Evolutionary conservation across 2,329 filamentous ascomycete genomes (phyloP).

Genomic region (Coccinonectria pachysandricola): DNA sequence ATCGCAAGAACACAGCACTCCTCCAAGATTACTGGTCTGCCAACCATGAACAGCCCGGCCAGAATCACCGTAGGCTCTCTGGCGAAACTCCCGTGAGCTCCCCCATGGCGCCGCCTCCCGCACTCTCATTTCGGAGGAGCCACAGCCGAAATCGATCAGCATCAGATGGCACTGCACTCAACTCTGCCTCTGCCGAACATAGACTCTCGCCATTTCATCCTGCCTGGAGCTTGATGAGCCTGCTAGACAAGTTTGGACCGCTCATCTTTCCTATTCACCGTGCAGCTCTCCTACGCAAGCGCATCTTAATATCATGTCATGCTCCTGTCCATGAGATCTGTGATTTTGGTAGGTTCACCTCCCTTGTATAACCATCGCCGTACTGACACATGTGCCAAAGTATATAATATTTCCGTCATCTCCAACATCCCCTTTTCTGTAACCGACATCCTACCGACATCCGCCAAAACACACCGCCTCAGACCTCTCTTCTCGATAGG

Average conservation of each 20-base stretch:
- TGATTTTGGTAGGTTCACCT: constrained; percentile 72
- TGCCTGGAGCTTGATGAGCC: constrained; percentile 66
- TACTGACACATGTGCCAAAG: constrained; percentile 41
- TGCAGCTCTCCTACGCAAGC: constrained; percentile 73
- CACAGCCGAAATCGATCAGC: constrained; percentile 48
- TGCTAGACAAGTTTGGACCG: constrained; percentile 79
- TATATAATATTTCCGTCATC: constrained; percentile 89
- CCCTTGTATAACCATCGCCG: no score
- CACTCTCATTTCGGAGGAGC: constrained; percentile 28
- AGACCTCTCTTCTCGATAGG: constrained; percentile 87
- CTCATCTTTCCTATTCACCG: constrained; percentile 86
- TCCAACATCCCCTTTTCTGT: constrained; percentile 76
- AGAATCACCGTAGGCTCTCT: constrained; percentile 21
- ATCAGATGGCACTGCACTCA: constrained; percentile 50
- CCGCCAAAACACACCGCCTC: constrained; percentile 53
- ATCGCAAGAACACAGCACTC: constrained; percentile 50
- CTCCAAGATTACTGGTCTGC: constrained; percentile 75
- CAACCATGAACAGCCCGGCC: constrained; percentile 29
- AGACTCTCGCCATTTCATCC: constrained; percentile 71
- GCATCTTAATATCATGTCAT: constrained; percentile 78
- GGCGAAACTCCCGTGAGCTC: constrained; percentile 43
- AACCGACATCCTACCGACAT: constrained; percentile 55
- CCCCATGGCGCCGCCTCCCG: constrained; percentile 28
- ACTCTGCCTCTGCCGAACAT: constrained; percentile 49
- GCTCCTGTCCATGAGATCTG: constrained; percentile 78